These are phyloP conservation scores for Rhodocollybia butyracea DNA, from an alignment of 768 basidiomycete genomes.

Conservation along the genomic window DNA sequence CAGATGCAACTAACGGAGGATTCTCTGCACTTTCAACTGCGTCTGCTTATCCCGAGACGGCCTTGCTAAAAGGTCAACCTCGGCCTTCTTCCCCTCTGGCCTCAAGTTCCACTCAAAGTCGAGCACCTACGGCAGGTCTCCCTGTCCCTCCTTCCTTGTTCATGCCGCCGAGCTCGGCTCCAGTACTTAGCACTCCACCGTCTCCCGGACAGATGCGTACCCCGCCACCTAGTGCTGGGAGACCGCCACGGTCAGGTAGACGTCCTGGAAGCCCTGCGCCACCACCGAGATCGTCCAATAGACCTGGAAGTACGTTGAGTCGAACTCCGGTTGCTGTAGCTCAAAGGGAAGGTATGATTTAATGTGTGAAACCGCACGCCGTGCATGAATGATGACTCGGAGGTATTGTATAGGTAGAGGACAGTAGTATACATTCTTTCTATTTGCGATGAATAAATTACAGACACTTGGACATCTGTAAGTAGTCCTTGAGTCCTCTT, in stretches of 20 bases:
- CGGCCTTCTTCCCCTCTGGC: background rate
- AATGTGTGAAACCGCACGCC: too few relatives aligned
- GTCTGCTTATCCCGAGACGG: constrained; percentile 6
- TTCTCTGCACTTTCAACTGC: background rate
- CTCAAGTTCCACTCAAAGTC: background rate
- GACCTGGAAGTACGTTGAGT: constrained; percentile 54
- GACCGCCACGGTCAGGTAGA: constrained; percentile 25
- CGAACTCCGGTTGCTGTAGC: constrained; percentile 51
- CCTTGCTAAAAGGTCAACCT: background rate
- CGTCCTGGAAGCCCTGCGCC: constrained; percentile 43
- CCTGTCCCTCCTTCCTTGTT: background rate
- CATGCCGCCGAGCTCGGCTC: constrained; percentile 1
- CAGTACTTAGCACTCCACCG: background rate
- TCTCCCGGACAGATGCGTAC: constrained; percentile 8
- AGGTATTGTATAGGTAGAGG: too few relatives aligned
- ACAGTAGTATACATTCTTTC: too few relatives aligned
- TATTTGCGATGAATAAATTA: too few relatives aligned
- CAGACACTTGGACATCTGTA: too few relatives aligned
- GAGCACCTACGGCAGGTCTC: background rate
- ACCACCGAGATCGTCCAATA: constrained; percentile 63
- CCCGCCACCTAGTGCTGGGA: constrained; percentile 13
- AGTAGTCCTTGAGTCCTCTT: too few relatives aligned
- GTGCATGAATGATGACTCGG: too few relatives aligned
- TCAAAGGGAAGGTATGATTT: constrained; percentile 63
- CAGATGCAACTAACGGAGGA: constrained; percentile 13